These are phyloP conservation scores for Acer negundo DNA, from an alignment of 345 rosid species.

Conservation along the genomic window DNA sequence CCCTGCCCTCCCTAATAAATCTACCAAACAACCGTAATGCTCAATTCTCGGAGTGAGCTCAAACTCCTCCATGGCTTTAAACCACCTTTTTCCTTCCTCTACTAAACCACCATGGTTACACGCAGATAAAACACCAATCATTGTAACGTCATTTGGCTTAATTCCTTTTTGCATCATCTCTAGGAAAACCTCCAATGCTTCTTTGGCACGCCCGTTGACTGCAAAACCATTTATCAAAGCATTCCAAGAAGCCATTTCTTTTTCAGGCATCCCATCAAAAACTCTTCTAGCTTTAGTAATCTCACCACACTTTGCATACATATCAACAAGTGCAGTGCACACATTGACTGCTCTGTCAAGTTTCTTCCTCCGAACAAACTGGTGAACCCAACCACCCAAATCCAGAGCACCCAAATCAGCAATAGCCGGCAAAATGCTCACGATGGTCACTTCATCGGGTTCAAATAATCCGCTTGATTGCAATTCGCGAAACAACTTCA, in stretches of 20 bases:
- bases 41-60: slow-evolving; percentile 56
- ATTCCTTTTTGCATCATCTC: slow-evolving; percentile 51
- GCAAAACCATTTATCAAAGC: slow-evolving; percentile 74
- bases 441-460: slow-evolving; percentile 69
- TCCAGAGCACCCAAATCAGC: slow-evolving; percentile 72
- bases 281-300: slow-evolving; percentile 46
- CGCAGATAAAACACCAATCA: slow-evolving; percentile 71
- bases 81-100: slow-evolving; percentile 73
- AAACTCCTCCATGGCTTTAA: slow-evolving; percentile 51
- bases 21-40: slow-evolving; percentile 78
- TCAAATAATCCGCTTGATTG: slow-evolving; percentile 47
- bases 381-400: slow-evolving; percentile 68
- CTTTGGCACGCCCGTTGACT: slow-evolving; percentile 61
- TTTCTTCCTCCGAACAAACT: slow-evolving; percentile 48
- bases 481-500: slow-evolving; percentile 64
- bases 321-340: slow-evolving; percentile 69
- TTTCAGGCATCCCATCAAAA: slow-evolving; percentile 47
- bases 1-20: slow-evolving; percentile 75
- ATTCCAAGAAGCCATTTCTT: slow-evolving; percentile 70
- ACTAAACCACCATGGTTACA: slow-evolving; percentile 80
- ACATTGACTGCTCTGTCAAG: slow-evolving; percentile 54
- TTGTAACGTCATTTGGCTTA: slow-evolving; percentile 62
- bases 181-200: slow-evolving; percentile 52
- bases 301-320: slow-evolving; percentile 87
- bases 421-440: slow-evolving; percentile 74